Evolutionary conservation across 2,329 filamentous ascomycete species (phyloP).

Genomic region (Simplicillium aogashimaense): DNA sequence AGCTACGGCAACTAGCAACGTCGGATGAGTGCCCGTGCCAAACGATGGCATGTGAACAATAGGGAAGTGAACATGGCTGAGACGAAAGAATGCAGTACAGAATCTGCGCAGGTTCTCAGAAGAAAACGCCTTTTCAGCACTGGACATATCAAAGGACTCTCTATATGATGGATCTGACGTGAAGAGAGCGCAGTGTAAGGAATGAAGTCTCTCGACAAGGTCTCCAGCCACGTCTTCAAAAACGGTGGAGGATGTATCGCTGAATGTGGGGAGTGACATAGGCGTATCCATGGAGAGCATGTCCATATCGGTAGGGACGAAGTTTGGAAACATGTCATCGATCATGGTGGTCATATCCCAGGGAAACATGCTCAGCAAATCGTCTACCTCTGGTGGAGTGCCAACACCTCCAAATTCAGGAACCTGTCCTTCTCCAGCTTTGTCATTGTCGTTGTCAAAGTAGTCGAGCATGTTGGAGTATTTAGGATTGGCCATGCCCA

Average conservation of each 20-base stretch:
- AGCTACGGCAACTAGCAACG: constrained; percentile 10
- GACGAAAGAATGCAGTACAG: constrained; percentile 13
- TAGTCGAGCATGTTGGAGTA: constrained; percentile 13
- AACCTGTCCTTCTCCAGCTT: constrained; percentile 3
- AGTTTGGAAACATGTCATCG: constrained; percentile 4
- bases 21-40: constrained; percentile 5
- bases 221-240: constrained; percentile 1
- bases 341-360: constrained; percentile 7
- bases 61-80: constrained; percentile 16
- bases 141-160: constrained; percentile 5
- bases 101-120: constrained; percentile 10
- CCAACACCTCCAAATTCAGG: neutral
- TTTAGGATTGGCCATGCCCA: constrained; percentile 14
- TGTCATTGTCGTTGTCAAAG: constrained; percentile 7
- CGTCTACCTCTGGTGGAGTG: neutral
- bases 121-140: constrained; percentile 11
- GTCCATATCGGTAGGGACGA: constrained; percentile 1
- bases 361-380: constrained; percentile 7
- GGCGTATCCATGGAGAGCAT: constrained; percentile 5
- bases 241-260: neutral
- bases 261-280: neutral
- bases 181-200: constrained; percentile 7
- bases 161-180: constrained; percentile 8
- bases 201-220: constrained; percentile 6
- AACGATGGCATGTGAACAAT: constrained; percentile 16